These are phyloP conservation scores for Abrus pulchellus DNA, from an alignment of 306 rosid genomes.

Conservation along the genomic window DNA sequence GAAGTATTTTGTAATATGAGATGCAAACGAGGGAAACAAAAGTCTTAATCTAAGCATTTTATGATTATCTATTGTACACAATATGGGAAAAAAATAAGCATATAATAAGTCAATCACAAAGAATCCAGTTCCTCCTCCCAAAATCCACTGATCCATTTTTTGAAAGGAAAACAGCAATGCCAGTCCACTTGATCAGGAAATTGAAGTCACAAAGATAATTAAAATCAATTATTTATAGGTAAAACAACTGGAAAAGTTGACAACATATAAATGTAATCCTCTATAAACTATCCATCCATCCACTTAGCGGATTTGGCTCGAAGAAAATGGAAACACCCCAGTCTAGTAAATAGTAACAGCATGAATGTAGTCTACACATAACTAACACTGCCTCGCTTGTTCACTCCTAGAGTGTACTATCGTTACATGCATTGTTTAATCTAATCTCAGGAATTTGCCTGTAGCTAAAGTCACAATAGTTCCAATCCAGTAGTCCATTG, in stretches of 20 bases:
- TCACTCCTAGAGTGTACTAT: slow-evolving; percentile 11
- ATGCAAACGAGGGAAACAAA: neutral
- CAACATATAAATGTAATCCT: neutral
- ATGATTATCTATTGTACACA: neutral
- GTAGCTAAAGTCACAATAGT: neutral
- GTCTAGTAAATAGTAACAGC: neutral
- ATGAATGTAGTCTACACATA: neutral
- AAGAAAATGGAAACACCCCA: neutral
- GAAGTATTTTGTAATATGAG: neutral
- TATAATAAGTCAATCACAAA: neutral
- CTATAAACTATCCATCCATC: neutral
- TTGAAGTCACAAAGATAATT: neutral
- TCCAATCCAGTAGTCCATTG: neutral
- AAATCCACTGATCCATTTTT: neutral
- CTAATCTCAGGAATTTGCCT: neutral
- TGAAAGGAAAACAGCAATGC: neutral
- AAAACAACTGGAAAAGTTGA: neutral
- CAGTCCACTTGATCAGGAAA: neutral
- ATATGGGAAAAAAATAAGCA: neutral
- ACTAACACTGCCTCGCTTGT: neutral
- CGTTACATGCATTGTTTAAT: neutral
- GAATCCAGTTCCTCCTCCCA: neutral
- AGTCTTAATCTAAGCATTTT: neutral
- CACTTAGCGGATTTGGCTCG: slow-evolving; percentile 8
- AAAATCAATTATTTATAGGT: neutral